Base-by-base conservation (phyloP, 2,329 filamentous ascomycete genomes). In the Epichloe glyceriae region DNA sequence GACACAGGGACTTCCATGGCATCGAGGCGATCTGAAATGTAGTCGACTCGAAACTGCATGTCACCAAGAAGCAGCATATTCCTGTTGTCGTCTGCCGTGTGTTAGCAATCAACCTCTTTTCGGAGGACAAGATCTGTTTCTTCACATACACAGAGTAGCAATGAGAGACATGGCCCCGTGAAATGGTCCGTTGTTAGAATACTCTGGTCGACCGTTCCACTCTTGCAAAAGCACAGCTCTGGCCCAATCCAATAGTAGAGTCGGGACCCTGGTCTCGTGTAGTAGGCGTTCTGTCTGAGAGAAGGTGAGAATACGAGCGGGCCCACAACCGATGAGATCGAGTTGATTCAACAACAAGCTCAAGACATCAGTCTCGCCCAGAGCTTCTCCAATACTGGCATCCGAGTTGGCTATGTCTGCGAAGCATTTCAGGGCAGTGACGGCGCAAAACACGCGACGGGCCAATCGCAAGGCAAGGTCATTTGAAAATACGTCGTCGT, bases 131-230 rank as follows among this genome's bases (percentile, higher is more conserved):
- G 33, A 19, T 17, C 8, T 30, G 11, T 14, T 34, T n/a, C 8
- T 22, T 39, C 19, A 74, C 80, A 76, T 73, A 85, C 87, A 83
- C 63, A 95, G 76, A 22, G 81, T 76, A 33, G 79, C 73, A 45
- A 95, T 78, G 33, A 94, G 75, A 46, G 83, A 80, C 40, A 96
- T 69, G 7, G 88, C 88, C 49, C 87, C 85, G 14, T 87, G 86
- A 54, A 89, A 83, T 14, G 85, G 74, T 33, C 83, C 80, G 59
- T 85, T 83, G 50, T 78, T 81, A 2, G 80, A 72, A 48, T 95
- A 76, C 42, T 83, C 77, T 1, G 86, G 77, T 50, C 79, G 79
- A 0, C 88, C 86, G 60, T 91, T 78, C 90, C 90, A 96, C 54
- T 87, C 81, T 50, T 82, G 80, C 43, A 94, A 68, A 60, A 95